These are phyloP conservation scores for Raffaelea albimanens DNA, from an alignment of 2,329 filamentous ascomycete genomes.

Conservation along the genomic window DNA sequence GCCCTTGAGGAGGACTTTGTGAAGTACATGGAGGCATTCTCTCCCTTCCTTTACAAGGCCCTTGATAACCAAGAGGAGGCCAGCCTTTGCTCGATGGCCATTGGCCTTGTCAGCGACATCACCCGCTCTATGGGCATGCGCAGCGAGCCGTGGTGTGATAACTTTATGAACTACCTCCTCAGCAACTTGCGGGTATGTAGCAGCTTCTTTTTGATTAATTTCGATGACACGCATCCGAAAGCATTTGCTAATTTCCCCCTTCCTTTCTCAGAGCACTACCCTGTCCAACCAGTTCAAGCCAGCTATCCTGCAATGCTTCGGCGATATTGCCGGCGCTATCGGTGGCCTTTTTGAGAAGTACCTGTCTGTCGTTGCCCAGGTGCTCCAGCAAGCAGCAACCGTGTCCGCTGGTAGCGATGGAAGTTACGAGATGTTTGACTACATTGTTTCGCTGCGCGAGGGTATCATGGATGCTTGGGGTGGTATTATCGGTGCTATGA, in stretches of 20 bases:
- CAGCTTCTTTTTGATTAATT: slow-evolving; percentile 10
- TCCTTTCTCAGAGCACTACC: slow-evolving; percentile 56
- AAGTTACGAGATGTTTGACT: slow-evolving; percentile 93
- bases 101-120: slow-evolving; percentile 94
- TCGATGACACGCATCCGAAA: no score
- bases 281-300: slow-evolving; percentile 96
- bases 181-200: slow-evolving; percentile 71
- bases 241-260: slow-evolving; percentile 4
- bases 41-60: slow-evolving; percentile 86
- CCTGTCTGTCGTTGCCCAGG: slow-evolving; percentile 81
- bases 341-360: slow-evolving; percentile 88
- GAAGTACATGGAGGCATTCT: slow-evolving; percentile 96
- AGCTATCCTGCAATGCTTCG: slow-evolving; percentile 94
- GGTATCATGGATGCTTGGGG: slow-evolving; percentile 99
- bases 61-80: slow-evolving; percentile 94
- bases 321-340: slow-evolving; percentile 93
- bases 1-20: slow-evolving; percentile 86
- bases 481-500: slow-evolving; percentile 92
- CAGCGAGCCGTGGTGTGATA: slow-evolving; percentile 90
- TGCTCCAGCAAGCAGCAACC: slow-evolving; percentile 83
- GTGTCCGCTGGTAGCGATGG: slow-evolving; percentile 72
- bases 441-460: slow-evolving; percentile 87
- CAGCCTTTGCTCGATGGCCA: slow-evolving; percentile 89
- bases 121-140: slow-evolving; percentile 82
- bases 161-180: slow-evolving; percentile 96